Conservation (phyloP, 2,329 filamentous ascomycete species). For the Amauroascus niger region DNA sequence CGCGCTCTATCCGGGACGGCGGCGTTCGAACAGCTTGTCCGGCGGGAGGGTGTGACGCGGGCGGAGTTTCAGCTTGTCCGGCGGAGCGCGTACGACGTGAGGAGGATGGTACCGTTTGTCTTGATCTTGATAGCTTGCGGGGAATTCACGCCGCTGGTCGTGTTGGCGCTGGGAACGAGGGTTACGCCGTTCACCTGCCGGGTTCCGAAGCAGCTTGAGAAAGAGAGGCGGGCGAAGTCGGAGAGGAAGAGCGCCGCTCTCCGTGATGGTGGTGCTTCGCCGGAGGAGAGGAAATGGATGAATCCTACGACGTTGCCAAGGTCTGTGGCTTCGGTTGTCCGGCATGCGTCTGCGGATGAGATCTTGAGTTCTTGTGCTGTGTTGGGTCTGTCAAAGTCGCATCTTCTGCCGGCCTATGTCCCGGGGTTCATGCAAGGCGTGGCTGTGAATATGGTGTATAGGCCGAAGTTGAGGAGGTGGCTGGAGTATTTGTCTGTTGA, state of each 20-base stretch:
- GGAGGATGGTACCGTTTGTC: constrained; percentile 69
- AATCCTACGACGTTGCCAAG: constrained; percentile 6
- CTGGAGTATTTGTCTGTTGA: constrained; percentile 60
- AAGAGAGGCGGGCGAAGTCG: constrained; percentile 46
- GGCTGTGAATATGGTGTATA: constrained; percentile 40
- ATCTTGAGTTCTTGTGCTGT: constrained; percentile 30
- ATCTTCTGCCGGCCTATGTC: constrained; percentile 19
- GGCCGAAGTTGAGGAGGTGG: constrained; percentile 43
- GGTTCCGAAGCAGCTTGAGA: constrained; percentile 64
- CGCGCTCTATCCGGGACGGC: constrained; percentile 6
- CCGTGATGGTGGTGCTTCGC: constrained; percentile 11
- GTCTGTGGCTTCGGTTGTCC: constrained; percentile 15
- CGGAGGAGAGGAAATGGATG: neutral
- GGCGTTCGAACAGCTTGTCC: neutral
- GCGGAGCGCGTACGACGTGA: constrained; percentile 60
- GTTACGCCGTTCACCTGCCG: constrained; percentile 74
- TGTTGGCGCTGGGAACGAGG: constrained; percentile 56
- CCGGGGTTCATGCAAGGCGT: constrained; percentile 31
- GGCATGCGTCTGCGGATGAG: constrained; percentile 20
- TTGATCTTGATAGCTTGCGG: constrained; percentile 68
- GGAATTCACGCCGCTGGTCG: constrained; percentile 74
- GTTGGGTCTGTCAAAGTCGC: constrained; percentile 25
- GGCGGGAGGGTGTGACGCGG: constrained; percentile 42
- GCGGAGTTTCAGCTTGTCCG: constrained; percentile 60
- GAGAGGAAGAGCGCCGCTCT: constrained; percentile 27